Conservation (phyloP, 2,329 filamentous ascomycete species). For the Ramularia collo-cygni region DNA sequence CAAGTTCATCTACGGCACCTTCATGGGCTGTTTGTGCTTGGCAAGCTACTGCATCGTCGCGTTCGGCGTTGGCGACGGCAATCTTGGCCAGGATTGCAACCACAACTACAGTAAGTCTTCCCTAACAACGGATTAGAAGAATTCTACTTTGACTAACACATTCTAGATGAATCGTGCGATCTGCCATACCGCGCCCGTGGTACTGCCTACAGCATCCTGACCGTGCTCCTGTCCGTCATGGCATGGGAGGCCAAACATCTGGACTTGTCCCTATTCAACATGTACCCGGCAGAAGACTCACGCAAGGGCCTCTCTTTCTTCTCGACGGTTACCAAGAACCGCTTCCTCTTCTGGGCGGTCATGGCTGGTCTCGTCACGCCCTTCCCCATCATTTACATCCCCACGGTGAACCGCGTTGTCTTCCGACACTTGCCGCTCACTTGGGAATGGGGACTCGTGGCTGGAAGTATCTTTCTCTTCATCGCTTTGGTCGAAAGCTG, state of each 20-base stretch:
- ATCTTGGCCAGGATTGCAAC: conserved; percentile 40
- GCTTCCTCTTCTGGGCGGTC: conserved; percentile 39
- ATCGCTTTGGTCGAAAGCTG: conserved; percentile 38
- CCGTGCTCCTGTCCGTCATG: conserved; percentile 39
- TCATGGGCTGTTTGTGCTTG: conserved; percentile 40
- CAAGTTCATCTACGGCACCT: conserved; percentile 43
- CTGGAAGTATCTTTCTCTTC: conserved; percentile 36
- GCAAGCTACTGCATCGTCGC: conserved; percentile 40
- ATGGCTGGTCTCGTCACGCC: conserved; percentile 36
- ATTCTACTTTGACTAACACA: too few relatives aligned
- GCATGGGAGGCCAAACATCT: conserved; percentile 45
- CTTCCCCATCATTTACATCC: conserved; percentile 42
- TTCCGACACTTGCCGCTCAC: conserved; percentile 39
- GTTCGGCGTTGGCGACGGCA: conserved; percentile 37
- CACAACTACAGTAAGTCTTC: conserved; percentile 30
- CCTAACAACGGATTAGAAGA: too few relatives aligned
- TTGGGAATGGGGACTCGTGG: conserved; percentile 43
- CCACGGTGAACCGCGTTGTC: conserved; percentile 39
- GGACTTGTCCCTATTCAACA: conserved; percentile 38
- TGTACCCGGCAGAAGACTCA: conserved; percentile 33
- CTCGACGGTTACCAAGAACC: conserved; percentile 28
- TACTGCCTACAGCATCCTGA: conserved; percentile 41
- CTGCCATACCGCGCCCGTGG: conserved; percentile 40
- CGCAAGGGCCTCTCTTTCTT: conserved; percentile 29
- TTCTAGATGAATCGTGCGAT: conserved; percentile 31